phyloP scores from a whole-genome alignment of 2,329 filamentous ascomycete species.

The Leptosphaerulina australis region DNA sequence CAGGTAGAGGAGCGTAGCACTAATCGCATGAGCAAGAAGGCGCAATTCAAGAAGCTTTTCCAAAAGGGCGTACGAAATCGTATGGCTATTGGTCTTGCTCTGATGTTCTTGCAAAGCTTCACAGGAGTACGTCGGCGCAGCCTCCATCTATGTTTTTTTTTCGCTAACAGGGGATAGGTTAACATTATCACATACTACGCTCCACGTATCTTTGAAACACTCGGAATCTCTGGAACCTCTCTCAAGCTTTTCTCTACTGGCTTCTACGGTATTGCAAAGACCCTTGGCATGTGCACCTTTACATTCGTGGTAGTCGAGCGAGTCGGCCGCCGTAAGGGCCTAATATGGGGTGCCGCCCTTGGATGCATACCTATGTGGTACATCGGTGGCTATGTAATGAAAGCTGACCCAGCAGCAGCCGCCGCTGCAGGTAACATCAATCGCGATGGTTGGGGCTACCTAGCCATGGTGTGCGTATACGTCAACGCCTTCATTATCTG shows the following conservation, averaged over 20 bases:
- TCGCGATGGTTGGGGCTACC: constrained; percentile 57
- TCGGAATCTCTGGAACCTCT: constrained; percentile 54
- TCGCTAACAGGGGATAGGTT: constrained; percentile 23
- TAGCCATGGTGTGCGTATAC: constrained; percentile 62
- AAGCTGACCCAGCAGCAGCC: constrained; percentile 56
- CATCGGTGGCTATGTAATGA: constrained; percentile 61
- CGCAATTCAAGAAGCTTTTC: constrained; percentile 46
- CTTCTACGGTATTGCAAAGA: constrained; percentile 55
- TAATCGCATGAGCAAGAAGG: constrained; percentile 36
- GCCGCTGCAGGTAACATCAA: constrained; percentile 51
- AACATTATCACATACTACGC: constrained; percentile 49
- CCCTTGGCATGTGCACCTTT: constrained; percentile 51
- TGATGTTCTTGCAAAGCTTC: constrained; percentile 49
- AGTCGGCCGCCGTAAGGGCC: constrained; percentile 50
- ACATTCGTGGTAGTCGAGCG: constrained; percentile 49
- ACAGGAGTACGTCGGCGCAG: constrained; percentile 34
- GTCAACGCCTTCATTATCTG: constrained; percentile 61
- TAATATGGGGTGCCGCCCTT: constrained; percentile 56
- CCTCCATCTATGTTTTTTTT: no score
- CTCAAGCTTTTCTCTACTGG: constrained; percentile 57
- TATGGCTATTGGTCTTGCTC: constrained; percentile 47
- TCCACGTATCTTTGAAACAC: constrained; percentile 48
- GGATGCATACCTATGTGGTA: constrained; percentile 59
- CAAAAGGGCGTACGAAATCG: constrained; percentile 49
- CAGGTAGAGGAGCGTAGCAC: constrained; percentile 44